These are phyloP conservation scores for Chlamydomonas asymmetrica DNA, from an alignment of 139 green algal genomes.

Conservation along the genomic window DNA sequence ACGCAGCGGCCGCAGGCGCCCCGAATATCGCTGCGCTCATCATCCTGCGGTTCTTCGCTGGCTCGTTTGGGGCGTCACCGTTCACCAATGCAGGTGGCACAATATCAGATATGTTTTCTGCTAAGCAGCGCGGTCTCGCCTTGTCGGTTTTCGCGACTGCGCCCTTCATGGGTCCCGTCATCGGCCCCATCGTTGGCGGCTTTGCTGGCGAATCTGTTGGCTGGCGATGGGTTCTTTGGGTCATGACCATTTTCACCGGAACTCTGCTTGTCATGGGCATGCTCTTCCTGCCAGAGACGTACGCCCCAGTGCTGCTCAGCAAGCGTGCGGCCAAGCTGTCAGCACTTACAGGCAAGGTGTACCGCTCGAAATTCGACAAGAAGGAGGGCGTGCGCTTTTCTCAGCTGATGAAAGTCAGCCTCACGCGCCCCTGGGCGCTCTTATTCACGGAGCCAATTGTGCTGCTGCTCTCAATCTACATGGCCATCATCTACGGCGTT, in stretches of 20 bases:
- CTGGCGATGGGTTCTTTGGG: constrained; percentile 19
- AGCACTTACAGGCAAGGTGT: background rate
- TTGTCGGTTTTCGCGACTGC: constrained; percentile 14
- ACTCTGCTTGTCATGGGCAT: background rate
- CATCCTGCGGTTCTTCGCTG: constrained; percentile 23
- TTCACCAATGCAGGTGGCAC: constrained; percentile 19
- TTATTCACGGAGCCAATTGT: constrained; percentile 21
- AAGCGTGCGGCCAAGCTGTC: background rate
- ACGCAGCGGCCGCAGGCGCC: background rate
- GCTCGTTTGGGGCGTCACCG: constrained; percentile 12
- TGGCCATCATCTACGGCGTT: constrained; percentile 25
- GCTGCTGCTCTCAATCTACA: constrained; percentile 13
- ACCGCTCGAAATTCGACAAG: constrained; percentile 7
- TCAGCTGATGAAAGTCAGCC: constrained; percentile 1
- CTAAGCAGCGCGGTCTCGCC: constrained; percentile 10
- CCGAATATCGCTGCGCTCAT: constrained; percentile 9
- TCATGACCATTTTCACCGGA: constrained; percentile 12
- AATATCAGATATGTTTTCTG: constrained; percentile 16
- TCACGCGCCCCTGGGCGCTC: constrained; percentile 11
- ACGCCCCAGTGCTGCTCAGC: constrained; percentile 17
- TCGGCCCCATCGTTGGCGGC: constrained; percentile 21
- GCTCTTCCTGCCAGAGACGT: constrained; percentile 5
- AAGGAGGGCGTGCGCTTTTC: background rate
- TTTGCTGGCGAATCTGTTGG: constrained; percentile 9
- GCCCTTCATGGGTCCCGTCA: constrained; percentile 24